Evolutionary conservation across 106 monocot species (phyloP).

Genomic region (Dendrobium officinale): DNA sequence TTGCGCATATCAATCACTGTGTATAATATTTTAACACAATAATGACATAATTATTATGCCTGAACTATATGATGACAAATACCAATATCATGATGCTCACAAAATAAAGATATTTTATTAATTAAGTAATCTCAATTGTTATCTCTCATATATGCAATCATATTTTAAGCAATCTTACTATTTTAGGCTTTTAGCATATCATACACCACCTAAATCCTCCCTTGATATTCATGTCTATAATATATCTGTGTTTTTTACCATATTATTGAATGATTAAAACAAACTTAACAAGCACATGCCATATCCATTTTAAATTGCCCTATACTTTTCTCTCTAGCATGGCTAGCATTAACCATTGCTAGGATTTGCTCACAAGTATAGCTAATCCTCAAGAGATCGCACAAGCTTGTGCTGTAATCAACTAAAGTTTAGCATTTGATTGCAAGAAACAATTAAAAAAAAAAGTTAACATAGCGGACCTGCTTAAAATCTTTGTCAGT

Average conservation of each 20-base stretch:
- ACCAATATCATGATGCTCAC: no score
- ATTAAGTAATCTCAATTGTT: no score
- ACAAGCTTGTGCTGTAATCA: neutral
- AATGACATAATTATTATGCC: no score
- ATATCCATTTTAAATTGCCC: neutral
- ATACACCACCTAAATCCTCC: no score
- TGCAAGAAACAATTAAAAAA: neutral
- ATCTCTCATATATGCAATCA: no score
- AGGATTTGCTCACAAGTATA: neutral
- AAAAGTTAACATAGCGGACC: slow-evolving; percentile 23
- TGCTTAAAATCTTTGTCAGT: slow-evolving; percentile 56
- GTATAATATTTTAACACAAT: no score
- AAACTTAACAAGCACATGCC: neutral
- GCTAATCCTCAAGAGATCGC: neutral
- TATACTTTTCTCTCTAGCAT: neutral
- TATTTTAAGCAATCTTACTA: no score
- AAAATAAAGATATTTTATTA: no score
- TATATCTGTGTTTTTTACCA: neutral
- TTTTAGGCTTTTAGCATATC: no score
- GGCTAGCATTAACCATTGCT: neutral
- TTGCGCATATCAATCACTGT: no score
- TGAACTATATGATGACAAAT: no score
- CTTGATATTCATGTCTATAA: neutral
- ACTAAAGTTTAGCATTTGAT: neutral
- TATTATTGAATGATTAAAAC: neutral